phyloP scores from a whole-genome alignment of 306 rosid species.

The apple (Malus domestica) region ASM211411v1 NC_041800.1:4472501-4473000 shows the following conservation, averaged over 20 bases:
- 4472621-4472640: background rate
- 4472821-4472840: background rate
- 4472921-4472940: too few relatives aligned
- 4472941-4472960: too few relatives aligned
- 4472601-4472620: conserved; percentile 6
- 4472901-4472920: too few relatives aligned
- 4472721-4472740: too few relatives aligned
- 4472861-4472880: too few relatives aligned
- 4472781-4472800: background rate
- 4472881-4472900: background rate
- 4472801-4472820: background rate
- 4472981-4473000: background rate
- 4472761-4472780: background rate
- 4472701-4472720: background rate
- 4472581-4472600: background rate
- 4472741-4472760: too few relatives aligned
- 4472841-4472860: background rate
- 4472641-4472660: background rate
- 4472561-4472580: background rate
- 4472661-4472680: background rate
- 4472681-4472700: background rate
- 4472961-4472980: background rate
- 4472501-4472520: background rate
- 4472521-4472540: background rate
- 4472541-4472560: background rate